Evolutionary conservation across 371 early-diverging fungal genomes (phyloP), one percentile per base, ranked within the genome.

Genomic region (Haplosporangium sp.): DNA sequence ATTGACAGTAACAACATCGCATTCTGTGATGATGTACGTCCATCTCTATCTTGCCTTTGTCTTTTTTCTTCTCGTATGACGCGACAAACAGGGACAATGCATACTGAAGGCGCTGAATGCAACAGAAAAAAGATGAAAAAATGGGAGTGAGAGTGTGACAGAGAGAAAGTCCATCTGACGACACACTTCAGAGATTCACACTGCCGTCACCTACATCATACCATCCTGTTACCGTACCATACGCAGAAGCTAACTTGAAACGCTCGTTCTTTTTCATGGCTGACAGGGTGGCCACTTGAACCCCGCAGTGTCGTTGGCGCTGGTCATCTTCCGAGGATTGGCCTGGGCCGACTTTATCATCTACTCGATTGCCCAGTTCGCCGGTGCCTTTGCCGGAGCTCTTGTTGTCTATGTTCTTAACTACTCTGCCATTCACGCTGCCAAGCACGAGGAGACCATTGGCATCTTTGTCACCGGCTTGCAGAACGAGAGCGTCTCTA

Each of bases 281-380:
- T 41, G 21, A 59, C 80, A 90, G 89, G 94, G 94, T 37, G 95
- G 85, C 37, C 94, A 94, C 75, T 83, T 94, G 56, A 94, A 94
- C 67, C 95, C 95, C 14, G 93, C 93, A 4, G 89, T 94, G 48
- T 89, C 94, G 0, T 60, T 94, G 6, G 83, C 90, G 14, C 86
- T 91, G 65, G 92, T 90, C 47, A 76, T 86, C n/a, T 91, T 87
- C 77, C 85, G 91, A 20, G 87, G 88, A 5, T 89, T 94, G 54
- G 88, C 92, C 13, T 82, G 87, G 80, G 67, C 84, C 18, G 86
- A 89, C 58, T 88, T 93, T 5, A 85, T 90, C 0, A 66, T 77
- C 51, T 94, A 92, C 73, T 76, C 86, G 50, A 53, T 85, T 29
- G 85, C 92, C 29, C 94, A 94, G 69, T 73, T 90, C 45, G 50